Percentiles rank a stretch among this genome's conserved stretches.
Evolutionary conservation across 2,329 filamentous ascomycete genomes (phyloP).

Genomic region (Leptographium radiaticola): DNA sequence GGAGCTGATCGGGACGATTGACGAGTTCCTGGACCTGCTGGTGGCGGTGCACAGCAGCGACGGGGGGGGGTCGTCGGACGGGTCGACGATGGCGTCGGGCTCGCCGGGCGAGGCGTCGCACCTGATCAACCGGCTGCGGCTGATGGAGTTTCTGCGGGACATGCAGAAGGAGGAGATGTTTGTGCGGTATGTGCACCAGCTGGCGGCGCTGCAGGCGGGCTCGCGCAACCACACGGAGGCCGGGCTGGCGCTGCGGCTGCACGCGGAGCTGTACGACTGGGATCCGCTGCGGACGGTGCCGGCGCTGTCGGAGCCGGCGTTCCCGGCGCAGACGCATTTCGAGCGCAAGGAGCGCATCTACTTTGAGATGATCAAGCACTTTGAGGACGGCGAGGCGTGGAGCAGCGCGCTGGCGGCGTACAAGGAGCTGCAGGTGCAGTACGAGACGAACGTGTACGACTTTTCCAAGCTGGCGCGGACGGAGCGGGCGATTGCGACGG

Average conservation of each 20-base stretch:
- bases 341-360: slow-evolving; percentile 88
- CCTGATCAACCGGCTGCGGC: slow-evolving; percentile 73
- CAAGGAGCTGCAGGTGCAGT: slow-evolving; percentile 81
- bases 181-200: slow-evolving; percentile 86
- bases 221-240: slow-evolving; percentile 75
- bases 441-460: slow-evolving; percentile 80
- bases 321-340: slow-evolving; percentile 75
- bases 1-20: slow-evolving; percentile 69
- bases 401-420: slow-evolving; percentile 78
- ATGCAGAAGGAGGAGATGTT: slow-evolving; percentile 98
- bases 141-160: slow-evolving; percentile 94
- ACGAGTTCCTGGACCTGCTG: slow-evolving; percentile 82
- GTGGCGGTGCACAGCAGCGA: slow-evolving; percentile 78
- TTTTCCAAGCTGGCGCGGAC: slow-evolving; percentile 83
- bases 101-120: slow-evolving; percentile 55
- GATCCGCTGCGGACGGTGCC: slow-evolving; percentile 56
- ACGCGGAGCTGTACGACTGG: slow-evolving; percentile 90
- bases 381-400: slow-evolving; percentile 92
- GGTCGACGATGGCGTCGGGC: neutral
- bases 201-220: slow-evolving; percentile 64
- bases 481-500: slow-evolving; percentile 79
- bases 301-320: slow-evolving; percentile 58
- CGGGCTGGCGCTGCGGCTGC: slow-evolving; percentile 74
- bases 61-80: slow-evolving; percentile 21
- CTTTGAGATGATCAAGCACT: slow-evolving; percentile 89